Base-by-base conservation (phyloP, 2,329 filamentous ascomycete genomes). In the Emmonsiellopsis sp. region DNA sequence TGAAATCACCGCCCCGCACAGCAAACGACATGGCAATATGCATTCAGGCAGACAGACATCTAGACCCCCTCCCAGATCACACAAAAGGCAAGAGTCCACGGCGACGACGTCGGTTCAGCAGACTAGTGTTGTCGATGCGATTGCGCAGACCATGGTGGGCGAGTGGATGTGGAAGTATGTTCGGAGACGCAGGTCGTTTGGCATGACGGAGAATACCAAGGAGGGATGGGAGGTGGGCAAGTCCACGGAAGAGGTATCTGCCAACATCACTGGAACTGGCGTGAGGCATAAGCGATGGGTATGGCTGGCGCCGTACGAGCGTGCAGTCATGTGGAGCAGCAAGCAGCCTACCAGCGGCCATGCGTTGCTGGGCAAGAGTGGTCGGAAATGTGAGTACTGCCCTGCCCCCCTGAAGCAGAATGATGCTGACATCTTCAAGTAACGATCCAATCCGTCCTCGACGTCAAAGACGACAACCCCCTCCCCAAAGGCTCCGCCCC, bases 61-160 rank as follows among this genome's bases (percentile, higher is more conserved):
- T 26, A 63, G 62, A 15, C 51, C 63, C 20, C 54, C 54, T 1
- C 62, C 68, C 44, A 62, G 61, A 26, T 56, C 59, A 35, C 69
- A 72, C 52, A 63, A 68, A 37, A 65, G 70, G 47, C 60, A 68
- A 7, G 77, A 77, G 41, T 85, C 80, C 3, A 74, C 78, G 52
- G 78, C 75, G 42, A 3, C 31, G 32, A 83, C 78, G 60, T 73
- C 76, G 9, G 78, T 81, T 32, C 85, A 89, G 60, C 81, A 85
- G 43, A 86, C 86, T 0, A 86, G 84, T 44, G 89, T 97, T 11
- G 92, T 98, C 5, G 93, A 97, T 72, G 90, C 93, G 3, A 97
- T 98, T 69, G 91, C 93, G 1, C 91, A 95, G 66, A 94, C 92
- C 0, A 98, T 98, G 93, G 89, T 98, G 32, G 93, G 93, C 38